These are phyloP conservation scores for Suillus cothurnatus DNA, from an alignment of 768 basidiomycete species.

Conservation along the genomic window DNA sequence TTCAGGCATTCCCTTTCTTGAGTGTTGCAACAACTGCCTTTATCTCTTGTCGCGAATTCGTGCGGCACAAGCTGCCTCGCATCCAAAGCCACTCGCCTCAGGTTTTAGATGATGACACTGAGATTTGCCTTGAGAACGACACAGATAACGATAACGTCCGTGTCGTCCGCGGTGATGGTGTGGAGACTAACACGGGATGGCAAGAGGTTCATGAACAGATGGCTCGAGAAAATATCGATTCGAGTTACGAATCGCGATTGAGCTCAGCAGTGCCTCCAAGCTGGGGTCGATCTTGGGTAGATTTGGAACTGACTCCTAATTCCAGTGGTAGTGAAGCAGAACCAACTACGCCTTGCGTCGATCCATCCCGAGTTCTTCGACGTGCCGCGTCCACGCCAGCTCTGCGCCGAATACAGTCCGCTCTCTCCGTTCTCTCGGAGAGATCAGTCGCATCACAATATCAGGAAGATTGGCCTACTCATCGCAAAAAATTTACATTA, in stretches of 20 bases:
- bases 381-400: slow-evolving; percentile 5
- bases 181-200: slow-evolving; percentile 48
- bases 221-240: slow-evolving; percentile 22
- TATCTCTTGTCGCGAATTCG: slow-evolving; percentile 69
- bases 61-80: slow-evolving; percentile 58
- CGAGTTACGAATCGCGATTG: slow-evolving; percentile 34
- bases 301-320: slow-evolving; percentile 9
- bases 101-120: slow-evolving; percentile 53
- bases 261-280: slow-evolving; percentile 44
- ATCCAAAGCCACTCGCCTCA: slow-evolving; percentile 52
- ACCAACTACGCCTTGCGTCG: slow-evolving; percentile 1
- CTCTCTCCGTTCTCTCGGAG: slow-evolving; percentile 20
- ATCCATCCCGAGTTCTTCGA: slow-evolving; percentile 1
- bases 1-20: slow-evolving; percentile 86
- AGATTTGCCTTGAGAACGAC: slow-evolving; percentile 66
- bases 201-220: slow-evolving; percentile 43
- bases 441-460: background rate
- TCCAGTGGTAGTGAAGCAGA: slow-evolving; percentile 8
- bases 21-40: slow-evolving; percentile 67
- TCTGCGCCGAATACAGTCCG: slow-evolving; percentile 32
- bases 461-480: background rate
- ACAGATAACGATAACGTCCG: slow-evolving; percentile 67
- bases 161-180: slow-evolving; percentile 76
- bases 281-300: slow-evolving; percentile 43
- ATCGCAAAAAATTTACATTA: background rate